A percentile compares a stretch with the other conserved stretches of the same genome.
phyloP scores from a whole-genome alignment of 1,284 basidiomycete genomes.

The Ustilago loliicola region DNA sequence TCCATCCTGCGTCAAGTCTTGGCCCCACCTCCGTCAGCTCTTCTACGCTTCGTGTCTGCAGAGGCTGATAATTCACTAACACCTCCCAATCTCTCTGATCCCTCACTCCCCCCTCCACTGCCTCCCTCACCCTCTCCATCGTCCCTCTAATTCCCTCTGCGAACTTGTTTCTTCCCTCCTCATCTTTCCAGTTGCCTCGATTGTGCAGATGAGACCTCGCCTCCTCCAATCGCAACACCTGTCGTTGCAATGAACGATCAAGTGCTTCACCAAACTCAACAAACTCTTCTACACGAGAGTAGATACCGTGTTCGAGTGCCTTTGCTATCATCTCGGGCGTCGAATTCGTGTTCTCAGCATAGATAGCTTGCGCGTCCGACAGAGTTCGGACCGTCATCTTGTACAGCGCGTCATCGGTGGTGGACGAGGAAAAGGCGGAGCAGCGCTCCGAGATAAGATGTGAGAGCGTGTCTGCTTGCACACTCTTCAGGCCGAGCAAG shows the following conservation, averaged over 20 bases:
- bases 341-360: slow-evolving; percentile 49
- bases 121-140: slow-evolving; percentile 22
- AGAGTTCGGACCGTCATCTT: slow-evolving; percentile 25
- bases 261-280: slow-evolving; percentile 57
- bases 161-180: slow-evolving; percentile 15
- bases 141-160: slow-evolving; percentile 18
- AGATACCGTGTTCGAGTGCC: slow-evolving; percentile 58
- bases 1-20: slow-evolving; percentile 26
- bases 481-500: slow-evolving; percentile 48
- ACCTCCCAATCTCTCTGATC: slow-evolving; percentile 56
- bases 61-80: slow-evolving; percentile 49
- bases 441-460: slow-evolving; percentile 37
- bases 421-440: slow-evolving; percentile 20
- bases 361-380: slow-evolving; percentile 43
- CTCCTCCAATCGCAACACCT: slow-evolving; percentile 43
- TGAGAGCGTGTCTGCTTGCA: slow-evolving; percentile 56
- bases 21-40: slow-evolving; percentile 38
- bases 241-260: slow-evolving; percentile 49
- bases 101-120: slow-evolving; percentile 18
- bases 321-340: slow-evolving; percentile 55
- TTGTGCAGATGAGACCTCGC: slow-evolving; percentile 35
- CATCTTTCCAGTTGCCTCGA: slow-evolving; percentile 16
- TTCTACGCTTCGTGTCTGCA: slow-evolving; percentile 25
- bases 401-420: slow-evolving; percentile 31
- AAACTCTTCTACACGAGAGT: slow-evolving; percentile 59